Conservation (phyloP, 495 filamentous ascomycete species). For the Pseudevernia furfuracea region DNA sequence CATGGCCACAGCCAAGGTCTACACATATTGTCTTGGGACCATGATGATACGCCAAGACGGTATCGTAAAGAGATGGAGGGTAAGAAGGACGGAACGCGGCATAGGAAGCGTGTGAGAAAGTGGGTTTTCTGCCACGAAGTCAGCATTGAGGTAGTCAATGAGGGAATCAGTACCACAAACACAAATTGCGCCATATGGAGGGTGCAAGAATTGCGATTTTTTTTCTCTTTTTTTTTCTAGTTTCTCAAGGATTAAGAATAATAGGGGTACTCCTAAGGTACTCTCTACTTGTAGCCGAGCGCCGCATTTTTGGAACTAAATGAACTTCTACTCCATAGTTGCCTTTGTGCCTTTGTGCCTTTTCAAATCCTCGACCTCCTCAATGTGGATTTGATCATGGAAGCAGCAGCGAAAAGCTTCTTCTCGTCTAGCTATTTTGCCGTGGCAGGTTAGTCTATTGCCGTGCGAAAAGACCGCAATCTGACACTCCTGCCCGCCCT, state of each 20-base stretch:
- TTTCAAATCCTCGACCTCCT: not conserved
- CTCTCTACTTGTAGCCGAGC: not conserved
- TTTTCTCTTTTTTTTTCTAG: too few relatives aligned
- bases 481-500: not conserved
- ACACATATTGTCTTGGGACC: constrained; percentile 37
- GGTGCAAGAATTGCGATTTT: too few relatives aligned
- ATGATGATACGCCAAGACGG: constrained; percentile 43
- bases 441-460: constrained; percentile 47
- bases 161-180: not conserved
- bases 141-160: not conserved
- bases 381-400: constrained; percentile 27
- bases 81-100: constrained; percentile 58
- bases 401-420: constrained; percentile 61
- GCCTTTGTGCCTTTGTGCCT: too few relatives aligned
- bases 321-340: too few relatives aligned
- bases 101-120: constrained; percentile 49
- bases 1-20: constrained; percentile 57
- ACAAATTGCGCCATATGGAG: constrained; percentile 1
- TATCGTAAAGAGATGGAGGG: constrained; percentile 36
- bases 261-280: too few relatives aligned
- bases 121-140: constrained; percentile 33
- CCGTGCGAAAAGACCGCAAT: not conserved
- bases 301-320: not conserved
- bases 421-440: constrained; percentile 78
- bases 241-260: too few relatives aligned